Conservation (phyloP, 495 filamentous ascomycete genomes). For the Penicillium atrosanguineum region DNA sequence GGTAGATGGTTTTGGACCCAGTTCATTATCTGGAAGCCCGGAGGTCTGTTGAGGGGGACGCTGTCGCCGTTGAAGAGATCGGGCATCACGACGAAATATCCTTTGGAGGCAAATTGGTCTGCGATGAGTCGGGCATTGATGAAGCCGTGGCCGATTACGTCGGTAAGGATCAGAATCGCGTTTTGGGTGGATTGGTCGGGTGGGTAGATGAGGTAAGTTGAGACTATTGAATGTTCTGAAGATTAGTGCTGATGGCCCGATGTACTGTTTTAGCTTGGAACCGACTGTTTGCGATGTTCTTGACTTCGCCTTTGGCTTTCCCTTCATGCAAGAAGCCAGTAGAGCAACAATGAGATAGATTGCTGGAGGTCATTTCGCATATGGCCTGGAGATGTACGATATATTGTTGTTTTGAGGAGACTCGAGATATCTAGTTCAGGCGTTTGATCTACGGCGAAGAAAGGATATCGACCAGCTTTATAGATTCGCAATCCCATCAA, state of each 20-base stretch:
- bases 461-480: too few species aligned
- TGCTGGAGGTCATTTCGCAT: slow-evolving; percentile 8
- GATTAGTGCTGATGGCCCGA: background rate
- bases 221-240: slow-evolving; percentile 1
- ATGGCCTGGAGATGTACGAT: too few species aligned
- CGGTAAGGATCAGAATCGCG: slow-evolving; percentile 30
- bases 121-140: slow-evolving; percentile 44
- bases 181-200: slow-evolving; percentile 23
- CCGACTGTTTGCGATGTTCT: slow-evolving; percentile 16
- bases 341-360: slow-evolving; percentile 11
- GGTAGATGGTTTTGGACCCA: slow-evolving; percentile 41
- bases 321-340: slow-evolving; percentile 22
- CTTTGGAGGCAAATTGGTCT: slow-evolving; percentile 72
- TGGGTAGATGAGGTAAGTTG: slow-evolving; percentile 28
- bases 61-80: slow-evolving; percentile 39
- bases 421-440: too few species aligned
- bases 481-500: background rate
- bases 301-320: slow-evolving; percentile 19
- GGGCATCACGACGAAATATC: slow-evolving; percentile 69
- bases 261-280: background rate
- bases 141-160: slow-evolving; percentile 28
- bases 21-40: slow-evolving; percentile 26
- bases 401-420: too few species aligned
- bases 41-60: slow-evolving; percentile 25
- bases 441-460: too few species aligned